Percentiles rank a stretch among this genome's conserved stretches.
These are phyloP conservation scores for Escallonia herrerae DNA, from an alignment of 129 eudicot genomes.

Conservation along the genomic window DNA sequence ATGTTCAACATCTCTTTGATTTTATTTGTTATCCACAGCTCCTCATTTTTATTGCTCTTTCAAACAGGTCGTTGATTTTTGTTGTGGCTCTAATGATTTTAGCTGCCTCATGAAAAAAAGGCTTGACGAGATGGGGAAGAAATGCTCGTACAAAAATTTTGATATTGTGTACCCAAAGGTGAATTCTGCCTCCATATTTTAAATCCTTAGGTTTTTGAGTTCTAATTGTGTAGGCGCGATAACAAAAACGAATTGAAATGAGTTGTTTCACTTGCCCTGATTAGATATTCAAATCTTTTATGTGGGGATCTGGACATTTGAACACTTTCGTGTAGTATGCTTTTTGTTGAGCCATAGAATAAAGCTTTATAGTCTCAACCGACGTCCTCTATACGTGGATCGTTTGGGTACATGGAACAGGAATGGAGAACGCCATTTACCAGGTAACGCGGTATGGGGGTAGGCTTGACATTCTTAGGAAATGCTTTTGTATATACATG, in stretches of 20 bases:
- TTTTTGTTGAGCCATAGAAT: no score
- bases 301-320: background rate
- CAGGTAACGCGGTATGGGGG: no score
- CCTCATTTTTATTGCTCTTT: conserved; percentile 7
- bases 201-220: background rate
- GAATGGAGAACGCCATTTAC: no score
- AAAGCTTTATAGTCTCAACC: no score
- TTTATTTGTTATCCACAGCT: background rate
- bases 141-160: conserved; percentile 61
- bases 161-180: conserved; percentile 77
- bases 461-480: no score
- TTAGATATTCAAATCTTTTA: background rate
- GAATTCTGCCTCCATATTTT: background rate
- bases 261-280: background rate
- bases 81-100: conserved; percentile 97
- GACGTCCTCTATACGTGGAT: no score
- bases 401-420: no score
- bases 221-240: background rate
- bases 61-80: conserved; percentile 79
- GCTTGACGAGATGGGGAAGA: conserved; percentile 65
- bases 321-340: no score
- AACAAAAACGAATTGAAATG: background rate
- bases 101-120: conserved; percentile 64
- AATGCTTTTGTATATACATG: no score
- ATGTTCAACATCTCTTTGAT: background rate